Percentiles rank a stretch among this genome's conserved stretches.
phyloP scores from a whole-genome alignment of 768 basidiomycete genomes.

The Boletellus emodensis region DNA sequence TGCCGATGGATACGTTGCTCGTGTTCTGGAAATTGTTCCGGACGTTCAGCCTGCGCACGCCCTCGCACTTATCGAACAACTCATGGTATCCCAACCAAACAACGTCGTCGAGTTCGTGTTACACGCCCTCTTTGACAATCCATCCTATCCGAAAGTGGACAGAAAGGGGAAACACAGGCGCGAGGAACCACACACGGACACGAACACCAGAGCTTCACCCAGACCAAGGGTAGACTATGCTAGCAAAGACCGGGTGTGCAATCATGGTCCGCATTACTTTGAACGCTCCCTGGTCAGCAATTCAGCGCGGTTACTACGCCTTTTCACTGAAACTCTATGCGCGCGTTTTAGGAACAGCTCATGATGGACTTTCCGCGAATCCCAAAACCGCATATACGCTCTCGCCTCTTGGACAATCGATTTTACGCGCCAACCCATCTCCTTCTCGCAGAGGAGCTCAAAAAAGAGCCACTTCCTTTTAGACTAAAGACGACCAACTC shows the following conservation, averaged over 20 bases:
- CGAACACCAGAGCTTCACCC: slow-evolving; percentile 23
- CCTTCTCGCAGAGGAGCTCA: slow-evolving; percentile 38
- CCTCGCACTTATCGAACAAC: slow-evolving; percentile 42
- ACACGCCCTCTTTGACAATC: slow-evolving; percentile 59
- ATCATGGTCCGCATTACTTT: slow-evolving; percentile 44
- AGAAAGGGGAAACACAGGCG: slow-evolving; percentile 46
- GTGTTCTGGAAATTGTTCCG: slow-evolving; percentile 65
- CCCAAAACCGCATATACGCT: slow-evolving; percentile 51
- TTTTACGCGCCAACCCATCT: slow-evolving; percentile 70
- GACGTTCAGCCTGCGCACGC: slow-evolving; percentile 62
- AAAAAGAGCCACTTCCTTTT: slow-evolving; percentile 33
- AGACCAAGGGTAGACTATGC: slow-evolving; percentile 54
- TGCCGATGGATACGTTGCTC: slow-evolving; percentile 37
- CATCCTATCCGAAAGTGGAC: slow-evolving; percentile 53
- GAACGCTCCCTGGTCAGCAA: slow-evolving; percentile 47
- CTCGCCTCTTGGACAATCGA: slow-evolving; percentile 32
- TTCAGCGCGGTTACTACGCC: background rate
- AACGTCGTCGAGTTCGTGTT: slow-evolving; percentile 51
- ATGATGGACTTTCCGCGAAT: slow-evolving; percentile 54
- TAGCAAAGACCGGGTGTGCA: slow-evolving; percentile 40
- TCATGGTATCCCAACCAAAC: slow-evolving; percentile 33
- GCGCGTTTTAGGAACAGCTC: slow-evolving; percentile 44
- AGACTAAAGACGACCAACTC: slow-evolving; percentile 33
- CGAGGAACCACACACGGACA: slow-evolving; percentile 27
- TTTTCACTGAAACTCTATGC: background rate